These are phyloP conservation scores for Penicillium sp. DNA, from an alignment of 2,329 filamentous ascomycete species.

Conservation along the genomic window DNA sequence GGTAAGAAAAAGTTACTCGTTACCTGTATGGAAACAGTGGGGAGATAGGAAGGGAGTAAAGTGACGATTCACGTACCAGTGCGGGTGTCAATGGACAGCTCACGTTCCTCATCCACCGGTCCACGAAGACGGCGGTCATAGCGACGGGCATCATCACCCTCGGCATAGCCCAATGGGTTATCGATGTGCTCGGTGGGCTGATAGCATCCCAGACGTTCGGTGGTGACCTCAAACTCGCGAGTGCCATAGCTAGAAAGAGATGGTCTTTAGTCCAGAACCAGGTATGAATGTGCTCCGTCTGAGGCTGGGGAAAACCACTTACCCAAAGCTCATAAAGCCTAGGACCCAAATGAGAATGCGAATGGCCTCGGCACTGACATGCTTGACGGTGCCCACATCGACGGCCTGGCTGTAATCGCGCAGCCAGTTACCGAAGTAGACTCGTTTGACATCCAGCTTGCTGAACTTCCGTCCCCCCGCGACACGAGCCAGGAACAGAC, in stretches of 20 bases:
- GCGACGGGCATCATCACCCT: conserved; percentile 80
- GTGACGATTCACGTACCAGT: conserved; percentile 55
- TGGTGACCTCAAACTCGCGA: conserved; percentile 82
- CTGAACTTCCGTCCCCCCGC: conserved; percentile 78
- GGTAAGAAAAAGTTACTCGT: background rate
- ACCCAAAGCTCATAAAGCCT: conserved; percentile 87
- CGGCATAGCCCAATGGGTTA: conserved; percentile 79
- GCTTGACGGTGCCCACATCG: conserved; percentile 89
- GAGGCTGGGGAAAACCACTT: conserved; percentile 32
- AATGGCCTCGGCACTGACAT: conserved; percentile 87
- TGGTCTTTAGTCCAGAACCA: background rate
- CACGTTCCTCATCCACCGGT: conserved; percentile 75
- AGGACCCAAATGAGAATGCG: conserved; percentile 86
- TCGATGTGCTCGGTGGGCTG: conserved; percentile 83
- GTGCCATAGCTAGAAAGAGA: conserved; percentile 58
- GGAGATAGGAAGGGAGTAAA: background rate
- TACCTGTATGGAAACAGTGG: background rate
- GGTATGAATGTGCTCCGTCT: background rate
- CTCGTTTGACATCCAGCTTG: conserved; percentile 83
- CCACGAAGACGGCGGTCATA: conserved; percentile 82
- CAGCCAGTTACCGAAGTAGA: conserved; percentile 97
- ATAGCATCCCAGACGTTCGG: conserved; percentile 78
- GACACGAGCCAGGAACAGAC: conserved; percentile 66
- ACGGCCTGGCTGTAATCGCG: conserved; percentile 92
- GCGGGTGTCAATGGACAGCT: conserved; percentile 75